A percentile compares a stretch with the other conserved stretches of the same genome.
phyloP scores from a whole-genome alignment of 1,139 yeast species.

The Casaregolazyma suthepensis region DNA sequence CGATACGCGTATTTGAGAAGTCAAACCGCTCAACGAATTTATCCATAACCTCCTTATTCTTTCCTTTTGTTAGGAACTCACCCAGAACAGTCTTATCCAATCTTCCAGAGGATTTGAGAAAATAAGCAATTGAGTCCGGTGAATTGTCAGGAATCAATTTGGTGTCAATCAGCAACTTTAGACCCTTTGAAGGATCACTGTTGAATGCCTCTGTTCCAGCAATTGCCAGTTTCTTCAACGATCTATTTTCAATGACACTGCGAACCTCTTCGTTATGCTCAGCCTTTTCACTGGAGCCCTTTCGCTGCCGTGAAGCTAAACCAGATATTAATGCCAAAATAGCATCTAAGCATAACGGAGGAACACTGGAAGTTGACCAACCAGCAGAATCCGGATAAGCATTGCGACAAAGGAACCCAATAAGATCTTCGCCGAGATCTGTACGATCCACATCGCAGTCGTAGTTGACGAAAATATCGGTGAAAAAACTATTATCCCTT shows the following conservation, averaged over 20 bases:
- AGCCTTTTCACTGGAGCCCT: slow-evolving; percentile 2
- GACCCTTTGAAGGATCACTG: slow-evolving; percentile 69
- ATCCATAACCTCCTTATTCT: slow-evolving; percentile 52
- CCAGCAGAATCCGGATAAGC: slow-evolving; percentile 76
- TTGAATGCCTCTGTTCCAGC: slow-evolving; percentile 70
- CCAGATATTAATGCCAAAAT: slow-evolving; percentile 63
- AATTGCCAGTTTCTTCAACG: slow-evolving; percentile 65
- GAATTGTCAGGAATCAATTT: slow-evolving; percentile 59
- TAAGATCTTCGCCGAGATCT: slow-evolving; percentile 64
- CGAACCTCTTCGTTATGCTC: slow-evolving; percentile 15
- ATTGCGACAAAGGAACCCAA: slow-evolving; percentile 67
- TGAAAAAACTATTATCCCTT: slow-evolving; percentile 72
- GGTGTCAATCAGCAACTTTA: slow-evolving; percentile 52
- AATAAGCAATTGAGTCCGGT: slow-evolving; percentile 60
- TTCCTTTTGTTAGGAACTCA: slow-evolving; percentile 74
- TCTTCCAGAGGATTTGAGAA: slow-evolving; percentile 72
- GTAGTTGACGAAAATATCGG: slow-evolving; percentile 69
- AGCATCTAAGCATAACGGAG: slow-evolving; percentile 91
- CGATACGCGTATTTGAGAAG: slow-evolving; percentile 72
- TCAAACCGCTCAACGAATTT: slow-evolving; percentile 68
- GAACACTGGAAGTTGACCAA: slow-evolving; percentile 77
- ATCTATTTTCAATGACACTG: slow-evolving; percentile 37
- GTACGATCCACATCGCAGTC: slow-evolving; percentile 89
- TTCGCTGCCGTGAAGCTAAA: slow-evolving; percentile 50
- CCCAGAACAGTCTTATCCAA: slow-evolving; percentile 85